Base-by-base conservation (phyloP, 768 basidiomycete species). In the Brasilioporus rufonigricans region DNA sequence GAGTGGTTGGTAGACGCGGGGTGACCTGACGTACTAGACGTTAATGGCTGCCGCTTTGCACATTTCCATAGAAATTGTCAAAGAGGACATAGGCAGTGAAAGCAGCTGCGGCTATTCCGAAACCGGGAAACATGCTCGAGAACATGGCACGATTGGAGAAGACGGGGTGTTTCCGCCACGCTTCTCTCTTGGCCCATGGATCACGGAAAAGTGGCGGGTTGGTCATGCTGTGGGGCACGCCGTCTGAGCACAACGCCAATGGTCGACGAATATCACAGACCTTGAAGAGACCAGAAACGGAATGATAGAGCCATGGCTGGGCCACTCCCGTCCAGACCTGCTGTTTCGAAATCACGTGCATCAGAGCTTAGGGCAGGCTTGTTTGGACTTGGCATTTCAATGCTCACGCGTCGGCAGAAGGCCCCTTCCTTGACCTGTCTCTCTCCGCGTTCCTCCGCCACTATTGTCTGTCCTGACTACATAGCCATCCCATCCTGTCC, bases 171-270 rank as follows among this genome's bases (percentile, higher is more conserved):
- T 86, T 93, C 65, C 94, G 81, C 93, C 93, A 97, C 36, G 92
- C 91, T 62, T 97, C 93, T 57, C 85, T 77, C 74, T 89, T 93
- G 21, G 91, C 91, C 94, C 94, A 97, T 48, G 93, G 93, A 70
- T 97, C 94, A 72, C 92, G 86, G 67, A 86, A 94, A 50, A 90
- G 76, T n/a, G 85, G 87, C 51, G 76, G 78, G 58, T 80, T 82
- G 48, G 82, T 65, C 85, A 89, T 88, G 63, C 66, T 69, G 59
- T 57, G n/a, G 43, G 33, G 48, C 18, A 44, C 31, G 21, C 44
- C 1, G 35, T 21, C 26, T 69, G 61, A 59, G 60, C 48, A 53
- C 48, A 39, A 39, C 55, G 33, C 38, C 41, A 16, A 19, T 48
- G 16, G 38, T 26, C n/a, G 10, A 9, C 4, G 18, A 54, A 18